Evolutionary conservation across 176 grass and related monocot species (phyloP).

Genomic region (Phoenix roebelenii): DNA sequence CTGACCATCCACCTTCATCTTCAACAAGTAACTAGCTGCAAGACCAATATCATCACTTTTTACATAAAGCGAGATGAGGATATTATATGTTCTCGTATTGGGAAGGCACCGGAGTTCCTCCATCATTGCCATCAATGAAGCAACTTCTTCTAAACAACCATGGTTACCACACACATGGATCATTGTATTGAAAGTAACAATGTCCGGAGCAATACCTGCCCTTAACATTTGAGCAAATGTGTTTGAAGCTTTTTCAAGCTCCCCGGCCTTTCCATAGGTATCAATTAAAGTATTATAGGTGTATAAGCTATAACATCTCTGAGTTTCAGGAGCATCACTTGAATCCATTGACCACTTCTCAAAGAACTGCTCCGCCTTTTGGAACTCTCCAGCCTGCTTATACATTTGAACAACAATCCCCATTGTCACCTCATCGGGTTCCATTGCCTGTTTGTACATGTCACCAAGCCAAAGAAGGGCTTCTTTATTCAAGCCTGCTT

Average conservation of each 20-base stretch:
- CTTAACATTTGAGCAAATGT: constrained; percentile 63
- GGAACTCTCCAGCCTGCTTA: constrained; percentile 59
- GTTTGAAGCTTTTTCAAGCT: constrained; percentile 61
- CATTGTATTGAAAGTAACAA: constrained; percentile 79
- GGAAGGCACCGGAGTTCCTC: constrained; percentile 43
- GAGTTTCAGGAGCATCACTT: constrained; percentile 13
- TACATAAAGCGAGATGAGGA: constrained; percentile 61
- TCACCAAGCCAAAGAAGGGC: constrained; percentile 58
- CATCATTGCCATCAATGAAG: constrained; percentile 50
- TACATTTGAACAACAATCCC: constrained; percentile 53
- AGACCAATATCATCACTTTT: constrained; percentile 44
- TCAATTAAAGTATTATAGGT: constrained; percentile 88
- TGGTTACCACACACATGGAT: constrained; percentile 57
- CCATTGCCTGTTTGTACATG: constrained; percentile 68
- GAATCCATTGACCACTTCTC: constrained; percentile 34
- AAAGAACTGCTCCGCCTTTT: constrained; percentile 52
- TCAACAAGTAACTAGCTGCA: constrained; percentile 62
- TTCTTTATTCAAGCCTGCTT: constrained; percentile 27
- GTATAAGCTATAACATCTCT: constrained; percentile 39
- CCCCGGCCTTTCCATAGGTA: constrained; percentile 63
- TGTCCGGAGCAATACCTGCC: constrained; percentile 49
- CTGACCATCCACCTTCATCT: constrained; percentile 43
- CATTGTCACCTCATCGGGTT: constrained; percentile 69
- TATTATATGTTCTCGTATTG: constrained; percentile 71
- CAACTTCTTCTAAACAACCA: constrained; percentile 34